Evolutionary conservation across 352 stramenopile genomes (phyloP), one percentile per base, ranked within the genome.

Genomic region (Pelagophyceae sp.): DNA sequence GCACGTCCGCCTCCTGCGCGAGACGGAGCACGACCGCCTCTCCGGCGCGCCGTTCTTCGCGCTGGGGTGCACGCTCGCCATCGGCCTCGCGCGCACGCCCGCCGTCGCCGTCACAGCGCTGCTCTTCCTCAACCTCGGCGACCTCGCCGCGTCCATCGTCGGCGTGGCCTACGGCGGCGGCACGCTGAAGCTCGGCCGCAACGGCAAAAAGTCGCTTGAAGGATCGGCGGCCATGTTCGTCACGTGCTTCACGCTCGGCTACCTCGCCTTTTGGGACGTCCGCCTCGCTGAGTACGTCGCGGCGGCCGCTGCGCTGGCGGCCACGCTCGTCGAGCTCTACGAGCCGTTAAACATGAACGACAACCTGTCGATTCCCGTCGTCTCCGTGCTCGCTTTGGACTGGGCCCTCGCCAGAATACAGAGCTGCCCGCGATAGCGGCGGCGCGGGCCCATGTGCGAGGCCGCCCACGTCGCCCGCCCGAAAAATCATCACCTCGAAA

Each of bases 291-390:
- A 77, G 37, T 77, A 77, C 54, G 72, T 37, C 15, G 72, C 35
- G 15, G 15, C 75, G 11, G 17, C 23, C 64, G 11, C 60, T 20
- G 64, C 60, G 3, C 38, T 77, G 2, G 72, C 33, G 6, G 72
- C 72, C 19, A 77, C 72, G 25, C 64, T 77, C 37, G 35, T 40
- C 25, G 72, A 77, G 72, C 54, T 77, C 15, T 72, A 77, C 54
- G 72, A 72, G 51, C 72, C 72, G 6, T 77, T 72, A 17, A 51
- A 51, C 3, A 35, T 77, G 31, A 77, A 77, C 51, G 72, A 77
- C 64, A 77, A 77, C 72, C 72, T 77, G 5, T 29, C 72, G 3
- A 77, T 77, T 33, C 72, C 72, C 11, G 3, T 77, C 35, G 45
- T 77, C 25, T 65, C 60, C 5, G 50, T 23, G 38, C 27, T 77